These are phyloP conservation scores for Vaucheria bursata DNA, from an alignment of 352 stramenopile species.

Conservation along the genomic window DNA sequence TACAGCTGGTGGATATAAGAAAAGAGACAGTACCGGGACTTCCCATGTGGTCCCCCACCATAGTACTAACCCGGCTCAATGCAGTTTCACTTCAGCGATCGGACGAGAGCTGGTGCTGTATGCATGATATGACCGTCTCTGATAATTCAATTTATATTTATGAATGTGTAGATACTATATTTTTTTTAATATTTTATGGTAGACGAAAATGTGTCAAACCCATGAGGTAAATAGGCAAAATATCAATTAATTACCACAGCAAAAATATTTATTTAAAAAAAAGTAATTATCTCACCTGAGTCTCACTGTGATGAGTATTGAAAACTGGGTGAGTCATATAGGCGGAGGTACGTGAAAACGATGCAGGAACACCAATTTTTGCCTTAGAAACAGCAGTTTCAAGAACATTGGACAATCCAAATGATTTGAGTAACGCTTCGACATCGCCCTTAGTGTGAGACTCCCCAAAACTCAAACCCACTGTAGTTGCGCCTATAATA, in stretches of 20 bases:
- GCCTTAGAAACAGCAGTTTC: conserved; percentile 11
- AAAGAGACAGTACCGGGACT: no score
- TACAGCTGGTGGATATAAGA: no score
- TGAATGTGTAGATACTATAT: no score
- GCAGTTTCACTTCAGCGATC: no score
- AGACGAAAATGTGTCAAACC: no score
- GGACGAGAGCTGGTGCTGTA: no score
- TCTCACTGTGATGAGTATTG: conserved; percentile 89
- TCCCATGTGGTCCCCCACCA: no score
- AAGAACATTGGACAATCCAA: conserved; percentile 15
- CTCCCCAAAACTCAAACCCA: conserved; percentile 95
- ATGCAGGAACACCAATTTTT: conserved; percentile 22
- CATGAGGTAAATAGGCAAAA: background rate
- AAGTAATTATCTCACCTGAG: conserved; percentile 8
- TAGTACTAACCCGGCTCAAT: no score
- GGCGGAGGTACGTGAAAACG: conserved; percentile 51
- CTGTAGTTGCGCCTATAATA: conserved; percentile 62
- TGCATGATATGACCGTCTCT: no score
- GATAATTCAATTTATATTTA: no score
- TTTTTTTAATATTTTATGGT: no score
- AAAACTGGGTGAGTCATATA: conserved; percentile 94
- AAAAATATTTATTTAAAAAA: no score
- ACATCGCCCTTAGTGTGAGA: conserved; percentile 82
- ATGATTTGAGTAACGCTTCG: conserved; percentile 62
- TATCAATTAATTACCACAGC: background rate